Evolutionary conservation across 495 filamentous ascomycete genomes (phyloP).

Genomic region (Neurospora hispaniola): DNA sequence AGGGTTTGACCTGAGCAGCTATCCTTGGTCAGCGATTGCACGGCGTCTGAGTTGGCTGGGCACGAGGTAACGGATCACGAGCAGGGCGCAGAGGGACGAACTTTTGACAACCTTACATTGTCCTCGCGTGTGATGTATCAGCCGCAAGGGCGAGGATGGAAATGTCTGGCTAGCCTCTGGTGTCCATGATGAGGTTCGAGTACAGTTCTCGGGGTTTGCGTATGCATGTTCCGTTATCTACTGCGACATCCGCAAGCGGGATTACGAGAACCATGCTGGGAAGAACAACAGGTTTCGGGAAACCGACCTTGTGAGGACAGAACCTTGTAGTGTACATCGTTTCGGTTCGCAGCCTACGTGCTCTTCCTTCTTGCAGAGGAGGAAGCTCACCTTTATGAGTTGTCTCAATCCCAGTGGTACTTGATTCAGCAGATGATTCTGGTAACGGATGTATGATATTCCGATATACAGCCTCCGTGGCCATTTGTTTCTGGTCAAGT

Average conservation of each 20-base stretch:
- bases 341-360: neutral
- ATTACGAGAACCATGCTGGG: neutral
- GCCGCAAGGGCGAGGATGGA: neutral
- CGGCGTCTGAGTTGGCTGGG: conserved; percentile 7
- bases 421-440: neutral
- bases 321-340: neutral
- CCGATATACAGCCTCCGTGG: neutral
- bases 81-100: neutral
- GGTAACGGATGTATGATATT: neutral
- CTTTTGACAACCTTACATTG: neutral
- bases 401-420: neutral
- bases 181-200: neutral
- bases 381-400: neutral
- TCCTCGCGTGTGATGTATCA: neutral
- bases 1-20: neutral
- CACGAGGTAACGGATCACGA: conserved; percentile 1
- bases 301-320: neutral
- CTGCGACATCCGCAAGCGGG: neutral
- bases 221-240: neutral
- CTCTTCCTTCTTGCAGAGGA: neutral
- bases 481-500: neutral
- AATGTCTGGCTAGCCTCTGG: neutral
- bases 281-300: neutral
- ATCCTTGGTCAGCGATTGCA: neutral
- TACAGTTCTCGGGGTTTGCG: neutral